Evolutionary conservation across 257 asterid species (phyloP).

Genomic region (Scutellaria galericulata): DNA sequence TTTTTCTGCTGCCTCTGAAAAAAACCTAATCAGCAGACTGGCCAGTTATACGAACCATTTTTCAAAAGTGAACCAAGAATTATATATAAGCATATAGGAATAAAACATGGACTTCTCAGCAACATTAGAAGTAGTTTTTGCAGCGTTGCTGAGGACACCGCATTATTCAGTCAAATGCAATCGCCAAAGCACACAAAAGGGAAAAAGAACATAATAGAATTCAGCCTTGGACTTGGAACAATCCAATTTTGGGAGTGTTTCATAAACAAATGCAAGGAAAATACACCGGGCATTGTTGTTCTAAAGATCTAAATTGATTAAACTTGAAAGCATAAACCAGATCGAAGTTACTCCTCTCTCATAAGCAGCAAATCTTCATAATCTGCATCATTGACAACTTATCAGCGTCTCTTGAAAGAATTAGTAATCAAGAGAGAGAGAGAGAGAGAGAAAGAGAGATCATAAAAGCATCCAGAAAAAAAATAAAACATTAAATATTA

Average conservation of each 20-base stretch:
- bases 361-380: conserved; percentile 10
- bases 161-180: conserved; percentile 30
- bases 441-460: too few species aligned
- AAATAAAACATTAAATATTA: too few species aligned
- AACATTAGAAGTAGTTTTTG: not conserved
- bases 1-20: too few species aligned
- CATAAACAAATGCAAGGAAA: conserved; percentile 19
- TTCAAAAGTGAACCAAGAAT: too few species aligned
- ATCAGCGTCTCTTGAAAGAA: not conserved
- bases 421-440: too few species aligned
- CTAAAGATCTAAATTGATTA: conserved; percentile 3
- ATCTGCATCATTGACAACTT: conserved; percentile 38
- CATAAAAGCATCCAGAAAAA: too few species aligned
- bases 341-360: conserved; percentile 23
- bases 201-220: not conserved
- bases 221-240: not conserved
- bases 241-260: conserved; percentile 7
- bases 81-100: not conserved
- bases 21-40: too few species aligned
- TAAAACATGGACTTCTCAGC: not conserved
- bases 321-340: conserved; percentile 33
- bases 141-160: not conserved
- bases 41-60: too few species aligned
- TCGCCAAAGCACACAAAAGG: not conserved
- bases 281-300: conserved; percentile 8